phyloP scores from a whole-genome alignment of 371 early-diverging fungal genomes.

The Chytridium lagenaria region DNA sequence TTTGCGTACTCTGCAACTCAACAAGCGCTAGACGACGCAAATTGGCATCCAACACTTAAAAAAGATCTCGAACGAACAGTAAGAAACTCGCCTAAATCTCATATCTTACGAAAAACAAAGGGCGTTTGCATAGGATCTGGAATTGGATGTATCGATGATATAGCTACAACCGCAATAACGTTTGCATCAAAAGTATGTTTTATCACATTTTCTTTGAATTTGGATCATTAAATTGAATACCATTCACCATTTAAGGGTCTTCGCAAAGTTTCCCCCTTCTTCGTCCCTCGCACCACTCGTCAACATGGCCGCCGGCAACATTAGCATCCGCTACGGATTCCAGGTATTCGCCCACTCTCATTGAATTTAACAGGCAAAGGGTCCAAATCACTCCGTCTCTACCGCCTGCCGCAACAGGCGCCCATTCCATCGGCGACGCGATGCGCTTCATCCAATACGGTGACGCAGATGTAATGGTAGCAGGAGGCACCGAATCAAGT shows the following conservation, averaged over 20 bases:
- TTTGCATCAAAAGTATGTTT: constrained; percentile 60
- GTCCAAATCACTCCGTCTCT: constrained; percentile 90
- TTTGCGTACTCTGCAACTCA: constrained; percentile 85
- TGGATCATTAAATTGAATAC: too few relatives aligned
- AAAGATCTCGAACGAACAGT: constrained; percentile 63
- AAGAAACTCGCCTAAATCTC: constrained; percentile 10
- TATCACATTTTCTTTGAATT: neutral
- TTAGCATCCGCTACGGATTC: constrained; percentile 87
- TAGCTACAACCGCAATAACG: constrained; percentile 64
- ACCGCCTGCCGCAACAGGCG: constrained; percentile 97
- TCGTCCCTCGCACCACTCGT: constrained; percentile 87
- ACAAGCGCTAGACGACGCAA: constrained; percentile 85
- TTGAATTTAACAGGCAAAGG: constrained; percentile 54
- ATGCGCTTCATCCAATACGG: constrained; percentile 88
- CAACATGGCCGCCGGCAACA: constrained; percentile 95
- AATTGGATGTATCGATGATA: constrained; percentile 90
- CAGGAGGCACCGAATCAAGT: constrained; percentile 91
- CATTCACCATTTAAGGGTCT: constrained; percentile 63
- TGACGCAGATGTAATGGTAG: constrained; percentile 96
- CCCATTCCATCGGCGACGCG: constrained; percentile 93
- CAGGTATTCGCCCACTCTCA: constrained; percentile 52
- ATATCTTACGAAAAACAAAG: constrained; percentile 37
- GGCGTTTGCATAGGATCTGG: constrained; percentile 93
- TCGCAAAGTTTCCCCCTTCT: constrained; percentile 85
- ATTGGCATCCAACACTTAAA: constrained; percentile 63